Conservation (phyloP, 108 stramenopile species). For the Pseudonitzschia delicatissima region DNA sequence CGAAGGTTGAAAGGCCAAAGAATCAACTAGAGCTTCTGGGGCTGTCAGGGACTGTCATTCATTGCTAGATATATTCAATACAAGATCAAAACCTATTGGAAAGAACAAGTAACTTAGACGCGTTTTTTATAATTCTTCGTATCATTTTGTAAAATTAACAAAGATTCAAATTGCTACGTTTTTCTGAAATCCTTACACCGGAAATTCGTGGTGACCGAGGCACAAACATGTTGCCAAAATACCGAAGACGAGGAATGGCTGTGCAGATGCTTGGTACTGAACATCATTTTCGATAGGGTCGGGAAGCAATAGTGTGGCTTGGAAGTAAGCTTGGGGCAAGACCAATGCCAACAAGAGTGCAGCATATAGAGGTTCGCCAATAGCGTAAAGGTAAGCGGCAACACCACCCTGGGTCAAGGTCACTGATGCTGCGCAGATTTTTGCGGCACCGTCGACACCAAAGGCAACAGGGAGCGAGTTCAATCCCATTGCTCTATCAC, state of each 20-base stretch:
- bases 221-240: conserved; percentile 90
- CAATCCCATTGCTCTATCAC: conserved; percentile 88
- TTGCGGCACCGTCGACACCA: conserved; percentile 94
- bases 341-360: conserved; percentile 72
- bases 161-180: background rate
- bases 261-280: conserved; percentile 91
- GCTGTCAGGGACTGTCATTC: conserved; percentile 31
- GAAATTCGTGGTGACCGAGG: conserved; percentile 88
- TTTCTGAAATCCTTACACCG: conserved; percentile 8
- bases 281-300: conserved; percentile 95
- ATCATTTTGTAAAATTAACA: background rate
- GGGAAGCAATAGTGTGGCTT: conserved; percentile 85
- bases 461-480: conserved; percentile 94
- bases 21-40: conserved; percentile 62
- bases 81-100: background rate
- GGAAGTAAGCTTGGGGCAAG: conserved; percentile 92
- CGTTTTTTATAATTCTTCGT: no score
- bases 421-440: conserved; percentile 87
- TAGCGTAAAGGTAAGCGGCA: conserved; percentile 82
- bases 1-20: conserved; percentile 68
- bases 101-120: background rate
- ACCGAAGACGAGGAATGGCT: conserved; percentile 95
- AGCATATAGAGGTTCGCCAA: conserved; percentile 86
- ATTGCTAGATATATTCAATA: conserved; percentile 12
- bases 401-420: conserved; percentile 90